A percentile compares a stretch with the other conserved stretches of the same genome.
Evolutionary conservation across 2,329 filamentous ascomycete species (phyloP).

Genomic region (Hypoxylon sp.): DNA sequence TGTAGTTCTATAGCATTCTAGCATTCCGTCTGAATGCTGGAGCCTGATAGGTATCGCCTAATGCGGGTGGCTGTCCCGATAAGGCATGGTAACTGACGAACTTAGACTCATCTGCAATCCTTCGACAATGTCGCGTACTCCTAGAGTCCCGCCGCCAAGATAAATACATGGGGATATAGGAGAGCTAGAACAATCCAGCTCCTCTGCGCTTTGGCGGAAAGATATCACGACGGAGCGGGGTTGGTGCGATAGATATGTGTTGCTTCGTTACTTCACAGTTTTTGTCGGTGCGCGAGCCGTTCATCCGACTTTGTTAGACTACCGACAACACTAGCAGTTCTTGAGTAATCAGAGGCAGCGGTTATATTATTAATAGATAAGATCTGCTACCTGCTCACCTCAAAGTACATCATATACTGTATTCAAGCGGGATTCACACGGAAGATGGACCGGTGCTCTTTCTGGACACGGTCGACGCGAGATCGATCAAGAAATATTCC

Average conservation of each 20-base stretch:
- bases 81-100: constrained; percentile 10
- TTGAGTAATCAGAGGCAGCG: constrained; percentile 31
- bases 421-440: constrained; percentile 24
- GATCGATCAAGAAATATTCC: constrained; percentile 25
- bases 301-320: constrained; percentile 34
- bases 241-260: constrained; percentile 17
- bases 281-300: constrained; percentile 41
- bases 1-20: constrained; percentile 17
- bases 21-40: constrained; percentile 15
- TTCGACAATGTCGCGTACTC: constrained; percentile 22
- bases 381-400: constrained; percentile 14
- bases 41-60: constrained; percentile 4
- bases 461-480: constrained; percentile 28
- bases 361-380: constrained; percentile 30
- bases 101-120: constrained; percentile 18
- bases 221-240: constrained; percentile 34
- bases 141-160: constrained; percentile 33
- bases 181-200: constrained; percentile 32
- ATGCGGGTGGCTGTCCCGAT: constrained; percentile 24
- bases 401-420: constrained; percentile 21
- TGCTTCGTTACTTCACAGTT: constrained; percentile 23
- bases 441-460: constrained; percentile 23
- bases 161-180: constrained; percentile 21
- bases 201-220: constrained; percentile 22
- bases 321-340: constrained; percentile 31